Evolutionary conservation across 371 early-diverging fungal genomes (phyloP).

Genomic region (Rhizomucor pusillus): DNA sequence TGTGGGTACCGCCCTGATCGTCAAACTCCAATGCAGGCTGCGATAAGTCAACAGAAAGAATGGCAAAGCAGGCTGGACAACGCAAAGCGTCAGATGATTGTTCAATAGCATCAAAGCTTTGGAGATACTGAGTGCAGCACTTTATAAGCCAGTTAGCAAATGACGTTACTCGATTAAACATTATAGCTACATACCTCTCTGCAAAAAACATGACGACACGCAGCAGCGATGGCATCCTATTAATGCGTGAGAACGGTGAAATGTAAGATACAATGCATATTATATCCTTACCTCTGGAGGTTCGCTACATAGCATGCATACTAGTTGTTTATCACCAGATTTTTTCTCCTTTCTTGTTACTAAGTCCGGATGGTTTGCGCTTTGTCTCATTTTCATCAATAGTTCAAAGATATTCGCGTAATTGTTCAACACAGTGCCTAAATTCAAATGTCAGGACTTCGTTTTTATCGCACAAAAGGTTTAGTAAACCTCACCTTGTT

Average conservation of each 20-base stretch:
- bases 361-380: conserved; percentile 91
- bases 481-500: conserved; percentile 43
- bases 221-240: conserved; percentile 81
- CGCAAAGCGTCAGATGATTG: conserved; percentile 42
- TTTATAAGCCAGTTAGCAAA: conserved; percentile 1
- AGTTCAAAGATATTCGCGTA: conserved; percentile 92
- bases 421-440: conserved; percentile 83
- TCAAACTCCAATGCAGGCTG: conserved; percentile 58
- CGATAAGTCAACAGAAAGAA: conserved; percentile 79
- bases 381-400: conserved; percentile 68
- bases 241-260: background rate
- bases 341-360: conserved; percentile 53
- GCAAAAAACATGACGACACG: conserved; percentile 92
- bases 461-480: background rate
- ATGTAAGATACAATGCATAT: background rate
- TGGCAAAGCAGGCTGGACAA: conserved; percentile 86
- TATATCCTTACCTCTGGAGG: conserved; percentile 35
- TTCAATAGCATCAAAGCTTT: conserved; percentile 32
- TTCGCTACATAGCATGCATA: conserved; percentile 93
- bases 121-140: conserved; percentile 40
- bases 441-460: background rate
- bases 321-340: conserved; percentile 50
- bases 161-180: background rate
- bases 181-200: conserved; percentile 50
- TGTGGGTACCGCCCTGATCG: conserved; percentile 19